These are phyloP conservation scores for Chlorella sp. DNA, from an alignment of 139 green algal species.

Conservation along the genomic window DNA sequence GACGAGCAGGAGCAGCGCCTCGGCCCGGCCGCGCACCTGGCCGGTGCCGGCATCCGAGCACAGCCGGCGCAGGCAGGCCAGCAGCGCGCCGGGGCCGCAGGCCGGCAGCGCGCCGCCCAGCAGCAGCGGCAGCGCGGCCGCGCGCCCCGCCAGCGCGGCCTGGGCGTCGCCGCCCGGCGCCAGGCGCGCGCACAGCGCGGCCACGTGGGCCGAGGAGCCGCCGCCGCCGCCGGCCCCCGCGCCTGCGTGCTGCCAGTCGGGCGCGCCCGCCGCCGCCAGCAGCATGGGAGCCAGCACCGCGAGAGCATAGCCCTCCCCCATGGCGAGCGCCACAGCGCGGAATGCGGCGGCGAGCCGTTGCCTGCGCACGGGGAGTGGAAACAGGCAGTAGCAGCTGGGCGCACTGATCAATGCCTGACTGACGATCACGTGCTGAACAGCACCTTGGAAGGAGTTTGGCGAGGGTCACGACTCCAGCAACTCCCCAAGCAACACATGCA, in stretches of 20 bases:
- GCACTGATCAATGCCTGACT: too few species aligned
- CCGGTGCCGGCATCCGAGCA: too few species aligned
- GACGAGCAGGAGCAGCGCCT: too few species aligned
- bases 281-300: neutral
- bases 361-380: conserved; percentile 1
- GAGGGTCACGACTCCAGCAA: too few species aligned
- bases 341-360: neutral
- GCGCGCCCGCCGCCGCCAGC: neutral
- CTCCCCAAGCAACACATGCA: too few species aligned
- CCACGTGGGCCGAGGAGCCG: neutral
- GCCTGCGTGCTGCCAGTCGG: too few species aligned
- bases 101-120: conserved; percentile 24
- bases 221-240: neutral
- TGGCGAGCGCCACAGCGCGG: neutral
- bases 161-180: neutral
- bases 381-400: neutral
- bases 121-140: conserved; percentile 29
- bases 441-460: too few species aligned
- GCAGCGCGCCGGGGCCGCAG: neutral
- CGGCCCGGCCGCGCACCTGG: too few species aligned
- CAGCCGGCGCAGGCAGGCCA: too few species aligned
- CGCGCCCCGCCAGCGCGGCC: too few species aligned
- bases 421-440: conserved; percentile 7
- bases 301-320: neutral
- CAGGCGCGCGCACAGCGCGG: neutral